Evolutionary conservation across 2,329 filamentous ascomycete genomes (phyloP).

Genomic region (Neofusicoccum umdonicola): DNA sequence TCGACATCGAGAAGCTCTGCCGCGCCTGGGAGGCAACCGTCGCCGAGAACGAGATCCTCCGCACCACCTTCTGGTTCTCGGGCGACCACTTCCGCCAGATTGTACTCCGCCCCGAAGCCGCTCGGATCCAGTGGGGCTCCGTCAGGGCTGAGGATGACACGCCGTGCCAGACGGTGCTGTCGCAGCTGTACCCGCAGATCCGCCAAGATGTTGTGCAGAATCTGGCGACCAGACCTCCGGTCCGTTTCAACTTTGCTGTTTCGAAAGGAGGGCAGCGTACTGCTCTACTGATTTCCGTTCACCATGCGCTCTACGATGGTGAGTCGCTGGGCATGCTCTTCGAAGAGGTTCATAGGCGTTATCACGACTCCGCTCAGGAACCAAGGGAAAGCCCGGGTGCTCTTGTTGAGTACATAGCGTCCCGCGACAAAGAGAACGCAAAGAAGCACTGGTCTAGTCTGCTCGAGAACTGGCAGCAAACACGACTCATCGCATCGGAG

Average conservation of each 20-base stretch:
- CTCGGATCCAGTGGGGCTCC: slow-evolving; percentile 24
- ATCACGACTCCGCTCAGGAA: slow-evolving; percentile 20
- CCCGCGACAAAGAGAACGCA: slow-evolving; percentile 26
- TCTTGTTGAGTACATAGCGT: slow-evolving; percentile 29
- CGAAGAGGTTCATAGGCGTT: slow-evolving; percentile 31
- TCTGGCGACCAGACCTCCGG: slow-evolving; percentile 24
- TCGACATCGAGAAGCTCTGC: slow-evolving; percentile 49
- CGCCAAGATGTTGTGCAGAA: slow-evolving; percentile 21
- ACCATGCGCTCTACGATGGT: slow-evolving; percentile 39
- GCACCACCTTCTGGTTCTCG: slow-evolving; percentile 58
- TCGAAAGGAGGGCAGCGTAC: slow-evolving; percentile 24
- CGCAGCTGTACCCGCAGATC: slow-evolving; percentile 16
- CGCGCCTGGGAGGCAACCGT: slow-evolving; percentile 47
- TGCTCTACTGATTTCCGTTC: slow-evolving; percentile 34
- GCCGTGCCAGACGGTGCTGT: slow-evolving; percentile 19
- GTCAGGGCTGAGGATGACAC: slow-evolving; percentile 18
- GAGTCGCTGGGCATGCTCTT: slow-evolving; percentile 35
- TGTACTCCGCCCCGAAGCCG: slow-evolving; percentile 26
- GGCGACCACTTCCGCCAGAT: slow-evolving; percentile 26
- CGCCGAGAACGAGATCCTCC: slow-evolving; percentile 46
- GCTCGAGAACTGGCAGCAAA: slow-evolving; percentile 29
- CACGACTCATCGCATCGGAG: slow-evolving; percentile 41
- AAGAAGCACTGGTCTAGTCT: slow-evolving; percentile 26
- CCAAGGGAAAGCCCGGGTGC: slow-evolving; percentile 24
- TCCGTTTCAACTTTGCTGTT: slow-evolving; percentile 25